A percentile compares a stretch with the other conserved stretches of the same genome.
Evolutionary conservation across 1,284 basidiomycete species (phyloP).

Genomic region (Cryptococcus wingfieldii): DNA sequence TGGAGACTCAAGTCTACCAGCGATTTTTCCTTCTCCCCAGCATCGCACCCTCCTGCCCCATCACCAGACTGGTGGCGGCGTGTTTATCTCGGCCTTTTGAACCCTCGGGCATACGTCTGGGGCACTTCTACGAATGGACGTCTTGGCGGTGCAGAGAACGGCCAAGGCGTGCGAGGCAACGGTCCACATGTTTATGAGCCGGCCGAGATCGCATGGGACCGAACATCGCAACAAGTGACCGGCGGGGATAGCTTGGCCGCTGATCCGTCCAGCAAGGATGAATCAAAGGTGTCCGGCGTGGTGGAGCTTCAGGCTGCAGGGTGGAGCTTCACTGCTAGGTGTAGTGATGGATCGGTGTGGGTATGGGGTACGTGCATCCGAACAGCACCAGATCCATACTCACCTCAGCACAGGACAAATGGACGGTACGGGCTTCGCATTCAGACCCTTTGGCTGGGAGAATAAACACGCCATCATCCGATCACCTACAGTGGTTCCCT

Average conservation of each 20-base stretch:
- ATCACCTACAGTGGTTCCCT: slow-evolving; percentile 32
- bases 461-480: slow-evolving; percentile 24
- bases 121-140: slow-evolving; percentile 56
- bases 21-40: slow-evolving; percentile 73
- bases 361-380: slow-evolving; percentile 65
- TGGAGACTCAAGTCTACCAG: slow-evolving; percentile 66
- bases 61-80: slow-evolving; percentile 62
- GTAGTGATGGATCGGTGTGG: slow-evolving; percentile 65
- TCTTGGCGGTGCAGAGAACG: slow-evolving; percentile 32
- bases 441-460: slow-evolving; percentile 22
- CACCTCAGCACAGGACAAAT: slow-evolving; percentile 56
- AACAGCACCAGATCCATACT: neutral
- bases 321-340: slow-evolving; percentile 56
- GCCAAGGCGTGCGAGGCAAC: slow-evolving; percentile 36
- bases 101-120: slow-evolving; percentile 69
- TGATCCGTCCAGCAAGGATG: neutral
- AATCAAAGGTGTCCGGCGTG: slow-evolving; percentile 48
- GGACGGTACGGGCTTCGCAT: slow-evolving; percentile 51
- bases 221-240: slow-evolving; percentile 8
- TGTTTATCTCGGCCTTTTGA: slow-evolving; percentile 65
- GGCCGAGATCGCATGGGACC: slow-evolving; percentile 50
- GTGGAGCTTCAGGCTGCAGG: slow-evolving; percentile 72
- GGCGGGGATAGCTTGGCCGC: slow-evolving; percentile 8
- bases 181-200: slow-evolving; percentile 57
- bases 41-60: slow-evolving; percentile 17